Base-by-base conservation (phyloP, 345 rosid species). In the Orychophragmus violaceus region DNA sequence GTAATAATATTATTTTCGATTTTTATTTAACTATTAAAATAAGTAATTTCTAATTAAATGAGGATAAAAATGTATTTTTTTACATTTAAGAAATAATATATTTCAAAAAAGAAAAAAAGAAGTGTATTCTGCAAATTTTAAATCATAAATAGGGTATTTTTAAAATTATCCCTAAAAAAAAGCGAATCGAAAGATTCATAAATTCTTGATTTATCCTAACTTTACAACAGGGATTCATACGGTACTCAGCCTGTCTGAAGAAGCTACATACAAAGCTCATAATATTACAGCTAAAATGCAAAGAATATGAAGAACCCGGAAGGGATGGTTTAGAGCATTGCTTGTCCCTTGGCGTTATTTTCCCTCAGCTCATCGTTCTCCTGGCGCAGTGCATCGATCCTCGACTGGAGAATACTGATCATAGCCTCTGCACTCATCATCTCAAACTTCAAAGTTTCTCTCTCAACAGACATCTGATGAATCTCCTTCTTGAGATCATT, bases 341-440 rank as follows among this genome's bases (percentile, higher is more conserved):
- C 14, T 64, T 46, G 35, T 30, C 42, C 57, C 21, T 36, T 55
- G 14, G 11, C n/a, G 3, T 63, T 68, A 28, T 45, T 77, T 80
- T 80, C 80, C 83, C 79, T 85, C 76, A 88, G 54, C 48, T 85
- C 91, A 76, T 85, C 86, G 5, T 90, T 94, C 73, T 94, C 99
- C 74, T 77, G 79, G 60, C 51, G 78, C 68, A 94, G 76, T 8
- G 44, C 72, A 50, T 87, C 95, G 8, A 88, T 74, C 67, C 83
- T 80, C 0, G 94, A 78, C 57, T 84, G 92, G 59, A 90, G 97
- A 72, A 85, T 82, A 76, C 81, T 86, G 44, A 88, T 82, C 92
- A 85, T 87, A 12, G 97, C 81, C 28, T 85, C 87, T 41, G 89
- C 88, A 64, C 89, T 83, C 88, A 94, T 77, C 90, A 88, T 79